phyloP scores from a whole-genome alignment of 352 stramenopile species.

The Pythium aristosporum region DNA sequence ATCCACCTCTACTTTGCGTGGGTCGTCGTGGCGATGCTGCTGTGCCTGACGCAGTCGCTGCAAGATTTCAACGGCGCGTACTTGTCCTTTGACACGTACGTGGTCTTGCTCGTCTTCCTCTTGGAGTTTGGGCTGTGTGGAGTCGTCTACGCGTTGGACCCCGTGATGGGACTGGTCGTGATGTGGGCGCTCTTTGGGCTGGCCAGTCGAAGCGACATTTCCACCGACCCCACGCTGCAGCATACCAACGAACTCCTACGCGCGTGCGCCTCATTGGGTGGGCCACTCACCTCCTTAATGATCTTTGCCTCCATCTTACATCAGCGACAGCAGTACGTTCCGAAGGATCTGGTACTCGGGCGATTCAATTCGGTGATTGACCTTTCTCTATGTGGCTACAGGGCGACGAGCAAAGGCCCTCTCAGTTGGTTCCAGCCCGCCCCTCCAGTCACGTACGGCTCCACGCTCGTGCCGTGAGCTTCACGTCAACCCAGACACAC shows the following conservation, averaged over 20 bases:
- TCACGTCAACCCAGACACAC: not conserved
- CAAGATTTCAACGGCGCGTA: conserved; percentile 38
- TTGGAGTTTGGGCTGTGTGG: conserved; percentile 42
- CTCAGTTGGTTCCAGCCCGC: conserved; percentile 11
- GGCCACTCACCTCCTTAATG: conserved; percentile 8
- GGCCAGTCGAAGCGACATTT: conserved; percentile 33
- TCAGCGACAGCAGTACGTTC: conserved; percentile 6
- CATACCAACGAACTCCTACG: conserved; percentile 46
- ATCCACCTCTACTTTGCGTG: conserved; percentile 65
- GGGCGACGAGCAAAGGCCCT: too few species aligned
- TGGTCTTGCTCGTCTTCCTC: conserved; percentile 41
- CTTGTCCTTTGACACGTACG: conserved; percentile 43
- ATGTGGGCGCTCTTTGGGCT: conserved; percentile 52
- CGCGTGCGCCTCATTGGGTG: conserved; percentile 34
- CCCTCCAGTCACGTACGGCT: conserved; percentile 8
- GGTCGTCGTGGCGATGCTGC: conserved; percentile 42
- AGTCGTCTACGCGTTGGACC: conserved; percentile 48
- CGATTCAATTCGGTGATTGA: not conserved
- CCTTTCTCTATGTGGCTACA: not conserved
- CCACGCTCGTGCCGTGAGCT: conserved; percentile 1
- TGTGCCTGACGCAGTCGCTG: conserved; percentile 52
- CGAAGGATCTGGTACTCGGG: not conserved
- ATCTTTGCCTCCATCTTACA: not conserved
- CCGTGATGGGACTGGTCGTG: conserved; percentile 51
- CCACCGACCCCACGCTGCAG: conserved; percentile 14